Conservation (phyloP, 1,284 basidiomycete genomes). For the Boletus mariae region DNA sequence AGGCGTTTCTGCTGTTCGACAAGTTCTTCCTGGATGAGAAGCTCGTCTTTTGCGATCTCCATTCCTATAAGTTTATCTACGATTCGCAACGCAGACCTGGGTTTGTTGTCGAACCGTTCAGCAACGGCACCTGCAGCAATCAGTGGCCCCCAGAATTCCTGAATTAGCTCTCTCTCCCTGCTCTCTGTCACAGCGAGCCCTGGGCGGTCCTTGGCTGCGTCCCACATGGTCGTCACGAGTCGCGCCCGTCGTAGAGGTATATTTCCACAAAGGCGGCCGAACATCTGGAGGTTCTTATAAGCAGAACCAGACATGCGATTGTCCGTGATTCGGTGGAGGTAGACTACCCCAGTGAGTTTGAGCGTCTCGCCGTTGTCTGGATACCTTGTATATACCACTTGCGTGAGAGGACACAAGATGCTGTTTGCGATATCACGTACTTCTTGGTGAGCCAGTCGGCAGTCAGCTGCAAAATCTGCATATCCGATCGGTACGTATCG, state of each 20-base stretch:
- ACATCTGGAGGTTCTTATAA: conserved; percentile 42
- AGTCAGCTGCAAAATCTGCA: conserved; percentile 22
- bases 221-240: conserved; percentile 41
- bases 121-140: conserved; percentile 32
- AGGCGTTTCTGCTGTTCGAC: conserved; percentile 12
- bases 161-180: conserved; percentile 24
- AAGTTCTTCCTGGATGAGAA: conserved; percentile 25
- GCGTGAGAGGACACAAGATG: too few species aligned
- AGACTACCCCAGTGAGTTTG: conserved; percentile 41
- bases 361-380: conserved; percentile 1
- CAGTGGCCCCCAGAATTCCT: conserved; percentile 26
- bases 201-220: conserved; percentile 10
- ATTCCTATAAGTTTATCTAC: not conserved
- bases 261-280: conserved; percentile 31
- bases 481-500: conserved; percentile 24
- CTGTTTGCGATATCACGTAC: conserved; percentile 5
- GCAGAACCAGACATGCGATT: conserved; percentile 44
- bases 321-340: conserved; percentile 49
- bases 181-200: not conserved
- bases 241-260: conserved; percentile 25
- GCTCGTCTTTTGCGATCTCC: not conserved
- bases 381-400: conserved; percentile 11
- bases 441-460: conserved; percentile 26
- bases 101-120: conserved; percentile 5
- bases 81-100: not conserved